phyloP scores from a whole-genome alignment of 2,329 filamentous ascomycete species.

The Aspergillus sp. region DNA sequence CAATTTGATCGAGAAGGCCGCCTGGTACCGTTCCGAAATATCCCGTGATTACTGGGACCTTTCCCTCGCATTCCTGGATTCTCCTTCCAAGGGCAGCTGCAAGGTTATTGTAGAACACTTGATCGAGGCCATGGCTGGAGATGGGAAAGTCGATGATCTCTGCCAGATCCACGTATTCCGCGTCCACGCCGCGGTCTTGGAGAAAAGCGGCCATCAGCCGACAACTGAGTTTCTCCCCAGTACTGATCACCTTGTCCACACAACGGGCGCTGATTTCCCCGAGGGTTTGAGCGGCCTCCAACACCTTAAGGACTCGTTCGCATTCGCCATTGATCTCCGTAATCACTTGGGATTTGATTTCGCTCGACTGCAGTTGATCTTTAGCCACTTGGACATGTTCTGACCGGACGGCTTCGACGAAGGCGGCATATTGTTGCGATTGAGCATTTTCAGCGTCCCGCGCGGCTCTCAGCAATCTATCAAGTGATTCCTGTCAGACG shows the following conservation, averaged over 20 bases:
- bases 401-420: constrained; percentile 76
- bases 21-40: constrained; percentile 94
- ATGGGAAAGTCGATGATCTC: constrained; percentile 69
- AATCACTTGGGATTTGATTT: constrained; percentile 59
- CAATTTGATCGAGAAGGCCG: constrained; percentile 85
- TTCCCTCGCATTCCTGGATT: constrained; percentile 62
- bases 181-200: constrained; percentile 74
- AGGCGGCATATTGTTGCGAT: constrained; percentile 62
- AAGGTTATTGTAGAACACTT: constrained; percentile 67
- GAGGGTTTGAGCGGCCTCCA: constrained; percentile 60
- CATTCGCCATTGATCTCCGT: constrained; percentile 75
- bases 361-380: constrained; percentile 56
- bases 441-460: constrained; percentile 47
- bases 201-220: constrained; percentile 83
- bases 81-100: constrained; percentile 61
- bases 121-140: constrained; percentile 57
- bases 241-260: constrained; percentile 86
- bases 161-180: constrained; percentile 86
- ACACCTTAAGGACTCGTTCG: constrained; percentile 71
- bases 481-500: constrained; percentile 3
- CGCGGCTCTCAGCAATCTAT: constrained; percentile 47
- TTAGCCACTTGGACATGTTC: constrained; percentile 77
- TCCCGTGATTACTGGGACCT: constrained; percentile 79
- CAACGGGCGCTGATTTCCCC: constrained; percentile 72
- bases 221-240: constrained; percentile 94